These are phyloP conservation scores for Aspergillus conjunctus DNA, from an alignment of 495 filamentous ascomycete species.

Conservation along the genomic window DNA sequence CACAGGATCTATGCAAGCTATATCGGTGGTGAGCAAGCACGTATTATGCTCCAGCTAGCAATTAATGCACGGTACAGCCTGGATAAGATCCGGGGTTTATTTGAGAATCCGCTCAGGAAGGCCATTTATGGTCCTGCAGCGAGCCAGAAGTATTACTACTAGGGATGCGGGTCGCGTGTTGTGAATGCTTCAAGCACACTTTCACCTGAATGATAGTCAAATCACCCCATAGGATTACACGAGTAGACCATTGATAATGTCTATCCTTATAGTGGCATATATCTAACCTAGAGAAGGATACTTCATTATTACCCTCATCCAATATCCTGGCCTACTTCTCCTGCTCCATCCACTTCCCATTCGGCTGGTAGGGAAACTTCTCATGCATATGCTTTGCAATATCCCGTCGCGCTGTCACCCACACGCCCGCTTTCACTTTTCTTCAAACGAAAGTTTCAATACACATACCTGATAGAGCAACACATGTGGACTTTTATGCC, in stretches of 20 bases:
- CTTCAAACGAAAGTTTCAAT: too few relatives aligned
- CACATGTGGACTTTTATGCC: too few relatives aligned
- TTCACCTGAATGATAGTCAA: too few relatives aligned
- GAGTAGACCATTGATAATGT: too few relatives aligned
- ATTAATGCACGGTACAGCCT: slow-evolving; percentile 1
- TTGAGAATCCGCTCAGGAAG: not conserved
- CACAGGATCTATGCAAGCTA: slow-evolving; percentile 1
- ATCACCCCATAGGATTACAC: too few relatives aligned
- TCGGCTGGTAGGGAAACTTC: slow-evolving; percentile 42
- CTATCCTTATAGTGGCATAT: too few relatives aligned
- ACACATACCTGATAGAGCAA: too few relatives aligned
- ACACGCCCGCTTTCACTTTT: too few relatives aligned
- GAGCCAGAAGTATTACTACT: not conserved
- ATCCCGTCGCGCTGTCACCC: slow-evolving; percentile 47
- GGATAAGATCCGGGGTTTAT: slow-evolving; percentile 1
- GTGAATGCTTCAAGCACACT: too few relatives aligned
- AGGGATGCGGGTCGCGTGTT: too few relatives aligned
- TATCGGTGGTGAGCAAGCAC: not conserved
- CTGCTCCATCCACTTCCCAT: slow-evolving; percentile 12
- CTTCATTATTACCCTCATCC: too few relatives aligned
- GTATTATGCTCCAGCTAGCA: slow-evolving; percentile 7
- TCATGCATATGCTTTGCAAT: slow-evolving; percentile 45
- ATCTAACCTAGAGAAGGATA: too few relatives aligned
- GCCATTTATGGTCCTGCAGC: not conserved
- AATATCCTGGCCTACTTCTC: not conserved